Percentiles rank a stretch among this genome's conserved stretches.
These are phyloP conservation scores for Nitzschia sp. DNA, from an alignment of 108 stramenopile species.

Conservation along the genomic window DNA sequence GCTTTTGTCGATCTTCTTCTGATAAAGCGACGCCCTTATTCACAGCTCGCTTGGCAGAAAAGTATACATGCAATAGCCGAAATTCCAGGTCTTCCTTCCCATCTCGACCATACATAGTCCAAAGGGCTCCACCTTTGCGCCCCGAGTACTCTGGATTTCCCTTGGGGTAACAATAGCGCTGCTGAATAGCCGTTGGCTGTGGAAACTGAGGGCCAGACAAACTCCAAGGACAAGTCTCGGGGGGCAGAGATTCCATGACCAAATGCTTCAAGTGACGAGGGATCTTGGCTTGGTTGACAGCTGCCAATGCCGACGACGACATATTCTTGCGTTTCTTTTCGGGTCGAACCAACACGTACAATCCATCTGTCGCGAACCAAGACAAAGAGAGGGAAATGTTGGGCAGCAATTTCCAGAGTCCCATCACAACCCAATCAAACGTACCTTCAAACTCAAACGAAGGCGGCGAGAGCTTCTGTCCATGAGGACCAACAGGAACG, in stretches of 20 bases:
- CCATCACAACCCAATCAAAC: background rate
- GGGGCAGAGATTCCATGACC: constrained; percentile 31
- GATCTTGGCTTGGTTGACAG: constrained; percentile 17
- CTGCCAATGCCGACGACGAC: constrained; percentile 4
- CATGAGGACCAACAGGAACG: constrained; percentile 51
- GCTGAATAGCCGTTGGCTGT: constrained; percentile 63
- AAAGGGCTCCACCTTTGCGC: constrained; percentile 66
- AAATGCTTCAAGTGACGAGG: constrained; percentile 47
- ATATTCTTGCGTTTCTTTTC: constrained; percentile 30
- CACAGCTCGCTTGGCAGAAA: constrained; percentile 62
- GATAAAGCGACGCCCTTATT: constrained; percentile 16
- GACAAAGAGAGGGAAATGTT: background rate
- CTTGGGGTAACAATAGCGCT: constrained; percentile 80
- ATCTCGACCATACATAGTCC: constrained; percentile 55
- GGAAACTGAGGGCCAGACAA: constrained; percentile 72
- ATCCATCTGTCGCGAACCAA: constrained; percentile 51
- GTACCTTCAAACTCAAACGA: constrained; percentile 68
- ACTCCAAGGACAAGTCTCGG: constrained; percentile 56
- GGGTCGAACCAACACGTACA: constrained; percentile 69
- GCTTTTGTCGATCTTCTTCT: constrained; percentile 14
- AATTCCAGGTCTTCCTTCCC: constrained; percentile 60
- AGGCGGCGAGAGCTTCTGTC: constrained; percentile 69
- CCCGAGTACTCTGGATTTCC: constrained; percentile 55
- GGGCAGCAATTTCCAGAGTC: background rate
- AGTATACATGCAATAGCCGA: constrained; percentile 80